Evolutionary conservation across 768 basidiomycete species (phyloP), one percentile per base, ranked within the genome.

Genomic region (Psilocybe tampanensis): DNA sequence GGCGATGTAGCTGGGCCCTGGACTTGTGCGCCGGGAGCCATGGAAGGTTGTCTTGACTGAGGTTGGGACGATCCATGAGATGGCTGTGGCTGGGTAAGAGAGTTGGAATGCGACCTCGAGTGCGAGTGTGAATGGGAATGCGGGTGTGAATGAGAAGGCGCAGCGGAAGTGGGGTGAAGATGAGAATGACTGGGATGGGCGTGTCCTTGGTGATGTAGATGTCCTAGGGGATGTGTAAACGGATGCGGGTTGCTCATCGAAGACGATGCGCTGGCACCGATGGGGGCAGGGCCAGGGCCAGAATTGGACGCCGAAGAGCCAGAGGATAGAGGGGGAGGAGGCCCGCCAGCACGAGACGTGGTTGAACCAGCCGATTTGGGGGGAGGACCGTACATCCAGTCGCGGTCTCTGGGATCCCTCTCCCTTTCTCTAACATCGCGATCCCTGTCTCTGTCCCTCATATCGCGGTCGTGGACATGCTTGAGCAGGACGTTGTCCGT

Each of bases 381-480:
- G 3, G 34, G 43, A 26, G 26, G 39, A 26, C 39, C 15, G 33
- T 36, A 44, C n/a, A 41, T 32, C 47, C 47, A n/a, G 1, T 53
- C 52, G 21, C 57, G 36, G 7, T 47, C 36, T 50, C 61, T 54
- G 53, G 55, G 47, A 7, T 63, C 39, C 29, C 43, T 47, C 26
- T 58, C 56, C n/a, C 57, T 50, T 17, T 59, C 60, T 21, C 68
- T 60, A 45, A 49, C 36, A 21, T 58, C 44, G 15, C 47, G 15
- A 22, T 49, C 47, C 54, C 29, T 36, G 23, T 55, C 54, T 32
- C 54, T 55, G 15, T 47, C 45, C 32, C 33, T 12, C 33, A 34
- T 34, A n/a, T 41, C 45, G 13, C 33, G 22, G 9, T 43, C 44
- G 8, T 26, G 23, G 19, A 19, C 41, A 22, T 36, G 29, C 29